Conservation (phyloP, 1,284 basidiomycete species). For the Moesziomyces globuligerus region DNA sequence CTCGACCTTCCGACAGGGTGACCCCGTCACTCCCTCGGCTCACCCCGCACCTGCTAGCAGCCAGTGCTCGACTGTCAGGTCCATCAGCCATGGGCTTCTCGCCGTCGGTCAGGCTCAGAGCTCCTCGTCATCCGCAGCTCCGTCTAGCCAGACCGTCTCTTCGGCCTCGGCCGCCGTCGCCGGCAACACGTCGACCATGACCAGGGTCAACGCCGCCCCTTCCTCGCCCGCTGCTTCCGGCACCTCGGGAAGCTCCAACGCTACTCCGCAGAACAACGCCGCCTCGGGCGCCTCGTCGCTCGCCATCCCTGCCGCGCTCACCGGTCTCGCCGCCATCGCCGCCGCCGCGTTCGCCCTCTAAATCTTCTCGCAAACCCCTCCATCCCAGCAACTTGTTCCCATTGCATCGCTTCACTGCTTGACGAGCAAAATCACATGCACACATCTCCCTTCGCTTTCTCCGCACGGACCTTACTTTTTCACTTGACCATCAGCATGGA, state of each 20-base stretch:
- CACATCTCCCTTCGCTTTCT: slow-evolving; percentile 21
- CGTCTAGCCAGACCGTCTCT: background rate
- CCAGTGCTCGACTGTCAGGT: slow-evolving; percentile 26
- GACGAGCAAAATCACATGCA: background rate
- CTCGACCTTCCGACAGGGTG: slow-evolving; percentile 60
- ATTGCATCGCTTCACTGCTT: too few species aligned
- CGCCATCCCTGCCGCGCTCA: slow-evolving; percentile 18
- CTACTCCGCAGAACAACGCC: slow-evolving; percentile 26
- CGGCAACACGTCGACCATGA: slow-evolving; percentile 12
- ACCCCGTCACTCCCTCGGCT: slow-evolving; percentile 38
- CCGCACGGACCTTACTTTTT: slow-evolving; percentile 27
- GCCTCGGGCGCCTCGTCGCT: slow-evolving; percentile 16
- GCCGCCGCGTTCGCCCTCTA: slow-evolving; percentile 26
- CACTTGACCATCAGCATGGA: slow-evolving; percentile 1
- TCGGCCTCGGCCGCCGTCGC: slow-evolving; percentile 1
- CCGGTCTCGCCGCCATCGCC: slow-evolving; percentile 23
- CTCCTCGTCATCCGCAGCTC: slow-evolving; percentile 9
- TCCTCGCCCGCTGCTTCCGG: slow-evolving; percentile 2
- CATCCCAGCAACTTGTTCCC: background rate
- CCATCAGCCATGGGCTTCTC: slow-evolving; percentile 36
- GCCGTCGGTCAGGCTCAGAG: slow-evolving; percentile 6
- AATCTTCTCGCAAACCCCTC: background rate
- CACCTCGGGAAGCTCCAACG: slow-evolving; percentile 3
- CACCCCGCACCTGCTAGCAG: slow-evolving; percentile 40
- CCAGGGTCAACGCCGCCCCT: slow-evolving; percentile 4